phyloP scores from a whole-genome alignment of 805 yeast species.

The Kodamaea lidongshanica region DNA sequence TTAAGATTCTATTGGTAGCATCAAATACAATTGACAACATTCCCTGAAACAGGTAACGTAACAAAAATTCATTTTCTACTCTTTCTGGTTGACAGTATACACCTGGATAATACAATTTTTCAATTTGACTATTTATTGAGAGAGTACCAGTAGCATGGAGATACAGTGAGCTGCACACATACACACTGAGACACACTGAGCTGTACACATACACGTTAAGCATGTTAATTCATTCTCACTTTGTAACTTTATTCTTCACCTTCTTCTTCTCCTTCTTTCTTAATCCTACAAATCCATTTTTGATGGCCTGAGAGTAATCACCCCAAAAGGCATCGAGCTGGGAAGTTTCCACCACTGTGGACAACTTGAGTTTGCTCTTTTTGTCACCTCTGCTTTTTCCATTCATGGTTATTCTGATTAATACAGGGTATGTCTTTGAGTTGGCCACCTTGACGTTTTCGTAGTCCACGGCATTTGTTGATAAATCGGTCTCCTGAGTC shows the following conservation, averaged over 20 bases:
- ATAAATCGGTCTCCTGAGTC: constrained; percentile 20
- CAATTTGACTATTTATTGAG: too few species aligned
- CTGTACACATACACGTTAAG: too few species aligned
- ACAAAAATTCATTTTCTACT: too few species aligned
- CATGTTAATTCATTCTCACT: constrained; percentile 10
- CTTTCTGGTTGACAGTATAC: too few species aligned
- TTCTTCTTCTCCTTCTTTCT: constrained; percentile 78
- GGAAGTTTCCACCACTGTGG: constrained; percentile 64
- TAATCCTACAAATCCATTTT: constrained; percentile 67
- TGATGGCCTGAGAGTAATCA: constrained; percentile 63
- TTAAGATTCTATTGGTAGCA: too few species aligned
- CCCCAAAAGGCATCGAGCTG: constrained; percentile 70
- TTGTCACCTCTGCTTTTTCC: constrained; percentile 27
- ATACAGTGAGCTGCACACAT: too few species aligned
- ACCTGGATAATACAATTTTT: too few species aligned
- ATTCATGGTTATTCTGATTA: constrained; percentile 66
- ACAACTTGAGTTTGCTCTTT: constrained; percentile 52
- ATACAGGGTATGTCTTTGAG: constrained; percentile 46
- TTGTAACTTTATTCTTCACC: constrained; percentile 45
- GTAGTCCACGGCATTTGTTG: constrained; percentile 28
- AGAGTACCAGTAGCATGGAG: too few species aligned
- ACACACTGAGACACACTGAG: too few species aligned
- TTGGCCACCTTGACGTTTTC: constrained; percentile 12
- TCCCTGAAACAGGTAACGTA: too few species aligned
- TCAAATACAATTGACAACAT: too few species aligned